Evolutionary conservation across 2,329 filamentous ascomycete genomes (phyloP).

Genomic region (Colletotrichum sp.): DNA sequence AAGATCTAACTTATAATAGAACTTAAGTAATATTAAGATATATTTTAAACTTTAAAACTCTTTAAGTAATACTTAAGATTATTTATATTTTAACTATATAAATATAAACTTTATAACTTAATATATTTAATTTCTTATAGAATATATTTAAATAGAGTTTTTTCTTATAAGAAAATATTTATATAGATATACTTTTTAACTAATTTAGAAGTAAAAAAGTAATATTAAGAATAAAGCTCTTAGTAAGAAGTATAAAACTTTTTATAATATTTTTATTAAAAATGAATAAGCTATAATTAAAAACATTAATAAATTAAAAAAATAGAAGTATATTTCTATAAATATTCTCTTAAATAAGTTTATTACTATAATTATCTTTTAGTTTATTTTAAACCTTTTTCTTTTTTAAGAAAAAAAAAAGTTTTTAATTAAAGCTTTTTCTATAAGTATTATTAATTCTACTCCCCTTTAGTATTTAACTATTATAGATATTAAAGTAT

Average conservation of each 20-base stretch:
- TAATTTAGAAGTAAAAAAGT: not conserved
- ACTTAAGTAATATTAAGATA: too few species aligned
- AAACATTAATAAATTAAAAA: not conserved
- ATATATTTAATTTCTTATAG: too few species aligned
- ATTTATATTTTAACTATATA: too few species aligned
- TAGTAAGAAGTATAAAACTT: not conserved
- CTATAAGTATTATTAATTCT: not conserved
- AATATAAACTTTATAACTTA: too few species aligned
- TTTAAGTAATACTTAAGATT: too few species aligned
- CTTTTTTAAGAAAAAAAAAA: not conserved
- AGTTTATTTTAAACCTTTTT: not conserved
- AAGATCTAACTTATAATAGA: too few species aligned
- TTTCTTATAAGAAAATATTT: too few species aligned
- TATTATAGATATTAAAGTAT: not conserved
- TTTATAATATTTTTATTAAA: not conserved
- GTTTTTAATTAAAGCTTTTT: not conserved
- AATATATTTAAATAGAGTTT: too few species aligned
- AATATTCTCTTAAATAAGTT: not conserved
- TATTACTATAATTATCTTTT: rapidly evolving
- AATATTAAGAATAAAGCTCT: not conserved
- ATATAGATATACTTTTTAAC: too few species aligned
- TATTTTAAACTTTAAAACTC: too few species aligned
- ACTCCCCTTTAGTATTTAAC: not conserved
- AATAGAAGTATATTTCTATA: rapidly evolving
- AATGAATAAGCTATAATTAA: not conserved